Conservation (phyloP, 306 rosid species). For the Glycine soja region DNA sequence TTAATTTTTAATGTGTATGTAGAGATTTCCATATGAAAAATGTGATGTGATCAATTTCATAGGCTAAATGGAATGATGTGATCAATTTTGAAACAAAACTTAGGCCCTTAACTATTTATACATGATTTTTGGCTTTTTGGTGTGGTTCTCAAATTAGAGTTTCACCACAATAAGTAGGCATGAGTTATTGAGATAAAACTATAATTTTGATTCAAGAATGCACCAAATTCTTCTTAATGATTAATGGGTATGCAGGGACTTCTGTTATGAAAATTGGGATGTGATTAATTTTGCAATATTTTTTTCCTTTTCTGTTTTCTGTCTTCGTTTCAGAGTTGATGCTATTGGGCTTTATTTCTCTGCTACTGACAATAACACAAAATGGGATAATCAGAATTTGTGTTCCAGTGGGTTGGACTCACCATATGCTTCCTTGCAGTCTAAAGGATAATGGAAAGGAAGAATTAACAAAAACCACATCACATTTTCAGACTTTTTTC, state of each 20-base stretch:
- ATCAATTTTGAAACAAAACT: neutral
- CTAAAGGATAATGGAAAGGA: neutral
- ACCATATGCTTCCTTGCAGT: slow-evolving; percentile 77
- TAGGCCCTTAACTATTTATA: neutral
- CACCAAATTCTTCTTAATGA: neutral
- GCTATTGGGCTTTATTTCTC: slow-evolving; percentile 94
- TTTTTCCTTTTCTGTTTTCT: neutral
- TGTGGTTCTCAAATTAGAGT: neutral
- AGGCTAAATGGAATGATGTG: neutral
- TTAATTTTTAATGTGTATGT: neutral
- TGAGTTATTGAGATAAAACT: neutral
- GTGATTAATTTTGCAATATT: neutral
- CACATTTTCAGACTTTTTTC: slow-evolving; percentile 57
- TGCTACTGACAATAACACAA: slow-evolving; percentile 82
- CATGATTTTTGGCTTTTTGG: neutral
- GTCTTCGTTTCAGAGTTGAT: slow-evolving; percentile 64
- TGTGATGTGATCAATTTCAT: neutral
- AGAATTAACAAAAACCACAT: slow-evolving; percentile 6
- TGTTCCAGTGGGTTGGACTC: slow-evolving; percentile 45
- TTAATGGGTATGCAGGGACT: neutral
- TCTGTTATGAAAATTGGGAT: neutral
- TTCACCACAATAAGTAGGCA: neutral
- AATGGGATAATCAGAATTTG: slow-evolving; percentile 71
- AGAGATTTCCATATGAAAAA: neutral
- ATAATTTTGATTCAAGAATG: neutral